Evolutionary conservation across 1,139 yeast genomes (phyloP), one percentile per base, ranked within the genome.

Genomic region (Debaryomycetaceae sp.): DNA sequence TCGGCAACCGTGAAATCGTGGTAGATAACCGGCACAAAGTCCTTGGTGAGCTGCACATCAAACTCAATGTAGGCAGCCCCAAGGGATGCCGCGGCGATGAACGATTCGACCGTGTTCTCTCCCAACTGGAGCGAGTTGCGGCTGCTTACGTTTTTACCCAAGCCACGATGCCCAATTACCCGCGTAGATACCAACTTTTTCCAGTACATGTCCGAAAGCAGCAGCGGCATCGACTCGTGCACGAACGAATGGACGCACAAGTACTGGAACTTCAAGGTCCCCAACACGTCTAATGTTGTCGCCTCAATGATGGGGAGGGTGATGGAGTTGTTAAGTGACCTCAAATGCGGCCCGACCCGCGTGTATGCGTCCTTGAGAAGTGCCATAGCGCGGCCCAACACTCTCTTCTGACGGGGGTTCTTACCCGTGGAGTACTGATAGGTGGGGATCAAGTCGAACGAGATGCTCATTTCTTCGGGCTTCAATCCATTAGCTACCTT

Each of bases 1-100:
- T 90, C 97, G 2, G 96, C 95, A 25, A 90, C 96, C 19, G 86
- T 55, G 49, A 90, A 90, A 52, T 90, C 98, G 51, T 90, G 98
- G 47, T 90, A 90, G 23, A 90, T 81, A 10, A 90, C 97, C 2
- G 97, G 97, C 10, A 85, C 76, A 39, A 66, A 66, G 53, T 90
- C 97, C 47, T 86, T 86, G n/a, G 98, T 90, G 40, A 90, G 61
- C 52, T 90, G 98, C 23, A 90, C 97, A 53, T 90, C 98, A 51
- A 90, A 90, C 53, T 90, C 98, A 30, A 93, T 96, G 45, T 79
- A 79, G 1, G 86, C 76, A 2, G 90, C 90, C 23, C 98, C 98
- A 40, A 90, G 61, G 4, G 94, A 86, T 0, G 97, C 95, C 1
- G 98, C 98, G 8, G 95, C 95, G 48, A 90, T 82, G 42, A 90